Evolutionary conservation across 768 basidiomycete species (phyloP).

Genomic region (Leccinum olivaceopallidum): DNA sequence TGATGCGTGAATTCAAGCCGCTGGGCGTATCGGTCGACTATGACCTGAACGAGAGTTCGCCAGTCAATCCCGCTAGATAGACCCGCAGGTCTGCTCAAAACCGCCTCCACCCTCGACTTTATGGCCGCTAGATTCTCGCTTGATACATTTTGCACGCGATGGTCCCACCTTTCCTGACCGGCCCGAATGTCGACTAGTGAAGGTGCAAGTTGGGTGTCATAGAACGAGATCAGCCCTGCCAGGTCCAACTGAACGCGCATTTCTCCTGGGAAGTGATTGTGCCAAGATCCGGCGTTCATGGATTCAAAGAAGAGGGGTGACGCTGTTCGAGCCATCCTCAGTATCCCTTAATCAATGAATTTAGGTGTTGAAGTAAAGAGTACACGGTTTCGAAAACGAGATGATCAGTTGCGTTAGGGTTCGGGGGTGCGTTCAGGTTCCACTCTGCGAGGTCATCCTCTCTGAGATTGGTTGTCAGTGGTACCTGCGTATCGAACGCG

Average conservation of each 20-base stretch:
- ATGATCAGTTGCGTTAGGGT: conserved; percentile 28
- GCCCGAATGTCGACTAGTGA: conserved; percentile 31
- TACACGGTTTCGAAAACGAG: conserved; percentile 27
- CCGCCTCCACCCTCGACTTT: conserved; percentile 10
- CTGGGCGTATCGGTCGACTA: conserved; percentile 33
- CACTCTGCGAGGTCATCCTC: conserved; percentile 11
- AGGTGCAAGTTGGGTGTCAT: conserved; percentile 33
- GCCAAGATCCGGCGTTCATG: conserved; percentile 30
- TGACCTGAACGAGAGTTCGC: conserved; percentile 28
- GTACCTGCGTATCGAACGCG: conserved; percentile 1
- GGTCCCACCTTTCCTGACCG: conserved; percentile 30
- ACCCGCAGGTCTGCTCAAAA: conserved; percentile 11
- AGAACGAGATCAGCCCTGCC: conserved; percentile 37
- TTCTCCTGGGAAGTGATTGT: conserved; percentile 38
- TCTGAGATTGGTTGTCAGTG: neutral
- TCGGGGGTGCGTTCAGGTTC: conserved; percentile 25
- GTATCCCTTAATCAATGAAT: neutral
- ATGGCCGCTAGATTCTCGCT: conserved; percentile 17
- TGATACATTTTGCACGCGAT: conserved; percentile 32
- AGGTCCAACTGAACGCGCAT: conserved; percentile 36
- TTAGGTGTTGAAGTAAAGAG: conserved; percentile 36
- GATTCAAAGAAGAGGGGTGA: neutral
- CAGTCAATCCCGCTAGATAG: conserved; percentile 36
- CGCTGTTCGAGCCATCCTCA: neutral
- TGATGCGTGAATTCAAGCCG: conserved; percentile 31